These are phyloP conservation scores for Backusella liffmaniae DNA, from an alignment of 192 early-diverging fungal species.

Conservation along the genomic window DNA sequence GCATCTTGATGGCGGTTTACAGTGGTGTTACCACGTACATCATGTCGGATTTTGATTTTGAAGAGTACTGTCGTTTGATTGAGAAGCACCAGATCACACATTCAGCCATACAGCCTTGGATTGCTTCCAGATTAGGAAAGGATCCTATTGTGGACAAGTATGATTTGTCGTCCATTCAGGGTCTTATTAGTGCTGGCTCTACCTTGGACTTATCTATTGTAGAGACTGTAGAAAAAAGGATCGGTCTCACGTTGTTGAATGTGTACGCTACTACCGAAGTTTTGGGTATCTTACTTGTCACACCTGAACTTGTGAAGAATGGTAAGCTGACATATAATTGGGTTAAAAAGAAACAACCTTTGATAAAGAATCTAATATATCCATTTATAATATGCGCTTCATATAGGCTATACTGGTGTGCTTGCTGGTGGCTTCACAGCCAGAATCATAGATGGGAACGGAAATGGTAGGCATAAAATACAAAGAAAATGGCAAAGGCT, in stretches of 20 bases:
- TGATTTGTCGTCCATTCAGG: constrained; percentile 29
- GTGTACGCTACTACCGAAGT: constrained; percentile 8
- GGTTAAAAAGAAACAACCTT: not conserved
- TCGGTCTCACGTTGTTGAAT: not conserved
- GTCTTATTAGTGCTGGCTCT: not conserved
- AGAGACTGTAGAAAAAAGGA: not conserved
- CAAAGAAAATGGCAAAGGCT: not conserved
- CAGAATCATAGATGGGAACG: constrained; percentile 46
- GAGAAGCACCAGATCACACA: constrained; percentile 58
- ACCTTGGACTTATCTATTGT: not conserved
- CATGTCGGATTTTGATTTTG: constrained; percentile 57
- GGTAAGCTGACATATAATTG: not conserved
- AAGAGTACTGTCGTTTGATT: constrained; percentile 46
- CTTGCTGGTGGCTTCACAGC: constrained; percentile 35
- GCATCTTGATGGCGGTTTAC: not conserved
- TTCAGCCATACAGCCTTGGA: constrained; percentile 60
- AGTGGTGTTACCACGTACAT: not conserved
- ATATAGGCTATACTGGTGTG: constrained; percentile 37
- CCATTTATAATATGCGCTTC: not conserved
- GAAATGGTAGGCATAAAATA: constrained; percentile 28
- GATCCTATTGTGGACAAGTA: constrained; percentile 30
- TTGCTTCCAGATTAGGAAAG: constrained; percentile 56
- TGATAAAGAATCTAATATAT: not conserved
- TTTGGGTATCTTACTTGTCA: not conserved
- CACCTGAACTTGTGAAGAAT: not conserved